Percentiles rank a stretch among this genome's conserved stretches.
These are phyloP conservation scores for Allium cepa DNA, from an alignment of 106 monocot genomes.

Conservation along the genomic window DNA sequence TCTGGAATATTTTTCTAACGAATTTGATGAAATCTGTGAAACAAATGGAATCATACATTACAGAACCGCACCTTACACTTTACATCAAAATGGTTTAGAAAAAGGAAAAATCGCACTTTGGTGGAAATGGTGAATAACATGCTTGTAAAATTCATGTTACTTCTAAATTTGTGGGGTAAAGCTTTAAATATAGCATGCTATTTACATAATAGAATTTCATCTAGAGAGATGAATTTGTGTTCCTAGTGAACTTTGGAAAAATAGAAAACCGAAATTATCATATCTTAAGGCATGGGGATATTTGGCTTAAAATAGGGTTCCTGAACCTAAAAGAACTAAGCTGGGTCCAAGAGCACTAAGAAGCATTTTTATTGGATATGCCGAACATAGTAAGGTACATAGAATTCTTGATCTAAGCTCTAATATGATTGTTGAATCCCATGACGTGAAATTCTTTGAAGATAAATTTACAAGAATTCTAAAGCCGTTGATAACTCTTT, in stretches of 20 bases:
- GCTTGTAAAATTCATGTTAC: neutral
- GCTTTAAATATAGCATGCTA: neutral
- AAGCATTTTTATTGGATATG: neutral
- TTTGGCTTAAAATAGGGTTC: neutral
- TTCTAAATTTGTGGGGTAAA: neutral
- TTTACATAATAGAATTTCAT: neutral
- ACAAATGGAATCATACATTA: neutral
- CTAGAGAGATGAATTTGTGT: neutral
- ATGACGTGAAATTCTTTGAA: neutral
- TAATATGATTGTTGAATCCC: neutral
- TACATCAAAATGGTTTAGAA: neutral
- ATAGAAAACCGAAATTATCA: neutral
- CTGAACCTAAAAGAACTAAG: neutral
- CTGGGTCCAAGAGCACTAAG: neutral
- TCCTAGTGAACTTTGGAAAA: conserved; percentile 4
- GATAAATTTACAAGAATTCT: neutral
- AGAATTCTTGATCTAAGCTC: neutral
- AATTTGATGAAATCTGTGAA: neutral
- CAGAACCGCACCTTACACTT: neutral
- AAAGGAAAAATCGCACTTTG: conserved; percentile 6
- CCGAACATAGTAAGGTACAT: neutral
- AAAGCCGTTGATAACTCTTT: neutral
- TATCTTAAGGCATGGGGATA: conserved; percentile 5
- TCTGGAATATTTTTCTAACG: neutral
- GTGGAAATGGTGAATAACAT: neutral